Evolutionary conservation across 1,139 yeast species (phyloP).

Genomic region (Suhomyces bribrorum): DNA sequence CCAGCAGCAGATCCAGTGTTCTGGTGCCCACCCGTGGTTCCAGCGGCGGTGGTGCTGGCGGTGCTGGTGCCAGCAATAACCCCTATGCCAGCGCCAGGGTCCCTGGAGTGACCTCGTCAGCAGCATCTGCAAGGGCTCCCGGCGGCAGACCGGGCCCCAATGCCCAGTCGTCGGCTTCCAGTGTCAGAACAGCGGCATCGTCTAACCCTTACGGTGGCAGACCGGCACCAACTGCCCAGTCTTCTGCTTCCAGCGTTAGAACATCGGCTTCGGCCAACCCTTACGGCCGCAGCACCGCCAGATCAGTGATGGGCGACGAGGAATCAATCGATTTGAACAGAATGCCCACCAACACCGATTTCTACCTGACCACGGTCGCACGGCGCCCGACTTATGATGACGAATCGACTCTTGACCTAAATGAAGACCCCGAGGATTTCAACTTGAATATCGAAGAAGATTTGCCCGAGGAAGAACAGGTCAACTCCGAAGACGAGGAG

Average conservation of each 20-base stretch:
- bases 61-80: constrained; percentile 3
- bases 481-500: constrained; percentile 74
- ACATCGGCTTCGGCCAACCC: constrained; percentile 9
- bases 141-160: constrained; percentile 5
- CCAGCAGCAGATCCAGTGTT: not conserved
- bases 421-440: constrained; percentile 44
- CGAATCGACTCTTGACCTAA: constrained; percentile 33
- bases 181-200: no score
- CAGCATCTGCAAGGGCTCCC: constrained; percentile 1
- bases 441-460: constrained; percentile 40
- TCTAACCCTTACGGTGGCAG: constrained; percentile 4
- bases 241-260: constrained; percentile 3
- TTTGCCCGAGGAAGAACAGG: constrained; percentile 47
- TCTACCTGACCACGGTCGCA: constrained; percentile 28
- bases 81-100: constrained; percentile 16
- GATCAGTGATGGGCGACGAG: constrained; percentile 22
- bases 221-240: not conserved
- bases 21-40: not conserved
- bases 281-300: constrained; percentile 10
- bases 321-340: constrained; percentile 46
- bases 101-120: not conserved
- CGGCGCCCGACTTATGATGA: constrained; percentile 27
- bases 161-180: constrained; percentile 5
- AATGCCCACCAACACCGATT: constrained; percentile 40
- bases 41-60: not conserved